A percentile compares a stretch with the other conserved stretches of the same genome.
phyloP scores from a whole-genome alignment of 2,329 filamentous ascomycete species.

The Colletotrichum truncatum region DNA sequence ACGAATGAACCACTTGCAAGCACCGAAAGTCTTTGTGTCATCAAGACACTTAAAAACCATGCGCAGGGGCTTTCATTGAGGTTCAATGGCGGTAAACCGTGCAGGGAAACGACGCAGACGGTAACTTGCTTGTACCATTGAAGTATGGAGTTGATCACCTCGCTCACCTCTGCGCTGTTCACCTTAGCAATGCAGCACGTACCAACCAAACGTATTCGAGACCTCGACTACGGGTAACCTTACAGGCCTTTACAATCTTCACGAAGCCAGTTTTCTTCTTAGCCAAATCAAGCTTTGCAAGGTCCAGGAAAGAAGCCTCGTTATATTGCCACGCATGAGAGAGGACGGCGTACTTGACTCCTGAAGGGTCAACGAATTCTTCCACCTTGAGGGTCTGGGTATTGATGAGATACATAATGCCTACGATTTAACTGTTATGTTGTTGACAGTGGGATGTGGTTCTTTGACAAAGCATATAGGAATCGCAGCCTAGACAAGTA shows the following conservation, averaged over 20 bases:
- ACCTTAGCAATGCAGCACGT: constrained; percentile 38
- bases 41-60: too few relatives aligned
- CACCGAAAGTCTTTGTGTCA: background rate
- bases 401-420: background rate
- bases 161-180: constrained; percentile 33
- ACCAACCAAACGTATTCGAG: constrained; percentile 33
- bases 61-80: too few relatives aligned
- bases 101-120: constrained; percentile 33
- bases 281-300: background rate
- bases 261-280: constrained; percentile 1
- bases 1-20: background rate
- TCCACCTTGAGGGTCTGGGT: background rate
- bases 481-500: background rate
- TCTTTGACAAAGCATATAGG: background rate
- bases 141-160: constrained; percentile 33
- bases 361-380: background rate
- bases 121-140: constrained; percentile 29
- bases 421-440: too few relatives aligned
- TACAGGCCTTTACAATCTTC: constrained; percentile 17
- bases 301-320: constrained; percentile 34
- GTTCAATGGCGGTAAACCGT: background rate
- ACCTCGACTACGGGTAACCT: background rate
- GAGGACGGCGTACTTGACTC: constrained; percentile 33
- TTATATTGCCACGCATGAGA: constrained; percentile 37
- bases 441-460: background rate